Percentiles rank a stretch among this genome's conserved stretches.
phyloP scores from a whole-genome alignment of 1,139 yeast species.

The Hansenula sp. region DNA sequence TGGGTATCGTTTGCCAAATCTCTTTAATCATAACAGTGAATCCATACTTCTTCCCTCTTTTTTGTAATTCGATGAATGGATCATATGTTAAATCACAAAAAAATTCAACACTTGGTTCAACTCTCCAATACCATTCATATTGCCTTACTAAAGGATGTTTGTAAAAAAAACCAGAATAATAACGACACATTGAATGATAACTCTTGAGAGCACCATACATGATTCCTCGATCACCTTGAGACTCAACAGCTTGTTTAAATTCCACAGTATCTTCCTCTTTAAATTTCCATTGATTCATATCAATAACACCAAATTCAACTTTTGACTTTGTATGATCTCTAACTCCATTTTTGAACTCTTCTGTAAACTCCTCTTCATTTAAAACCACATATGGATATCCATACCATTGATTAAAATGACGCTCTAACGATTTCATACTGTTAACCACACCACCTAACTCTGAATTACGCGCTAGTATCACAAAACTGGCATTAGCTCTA shows the following conservation, averaged over 20 bases:
- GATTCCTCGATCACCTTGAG: slow-evolving; percentile 76
- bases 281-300: slow-evolving; percentile 29
- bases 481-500: slow-evolving; percentile 70
- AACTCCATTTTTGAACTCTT: slow-evolving; percentile 53
- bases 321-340: slow-evolving; percentile 45
- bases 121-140: slow-evolving; percentile 91
- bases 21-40: slow-evolving; percentile 76
- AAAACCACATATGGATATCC: slow-evolving; percentile 86
- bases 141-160: slow-evolving; percentile 63
- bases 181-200: slow-evolving; percentile 69
- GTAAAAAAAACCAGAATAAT: slow-evolving; percentile 74
- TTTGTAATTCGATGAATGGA: slow-evolving; percentile 80
- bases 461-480: slow-evolving; percentile 74
- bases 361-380: slow-evolving; percentile 70
- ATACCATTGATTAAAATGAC: slow-evolving; percentile 88
- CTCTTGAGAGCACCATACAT: slow-evolving; percentile 77
- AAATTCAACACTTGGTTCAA: slow-evolving; percentile 87
- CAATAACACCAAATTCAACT: slow-evolving; percentile 45
- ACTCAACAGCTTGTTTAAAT: slow-evolving; percentile 51
- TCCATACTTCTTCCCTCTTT: slow-evolving; percentile 68
- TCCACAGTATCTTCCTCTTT: slow-evolving; percentile 13
- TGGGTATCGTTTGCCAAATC: slow-evolving; percentile 74
- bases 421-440: slow-evolving; percentile 69
- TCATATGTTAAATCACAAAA: slow-evolving; percentile 89
- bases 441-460: slow-evolving; percentile 67